Percentiles rank a stretch among this genome's conserved stretches.
Conservation (phyloP, 257 asterid species). For the Knoxia roxburghii region DNA sequence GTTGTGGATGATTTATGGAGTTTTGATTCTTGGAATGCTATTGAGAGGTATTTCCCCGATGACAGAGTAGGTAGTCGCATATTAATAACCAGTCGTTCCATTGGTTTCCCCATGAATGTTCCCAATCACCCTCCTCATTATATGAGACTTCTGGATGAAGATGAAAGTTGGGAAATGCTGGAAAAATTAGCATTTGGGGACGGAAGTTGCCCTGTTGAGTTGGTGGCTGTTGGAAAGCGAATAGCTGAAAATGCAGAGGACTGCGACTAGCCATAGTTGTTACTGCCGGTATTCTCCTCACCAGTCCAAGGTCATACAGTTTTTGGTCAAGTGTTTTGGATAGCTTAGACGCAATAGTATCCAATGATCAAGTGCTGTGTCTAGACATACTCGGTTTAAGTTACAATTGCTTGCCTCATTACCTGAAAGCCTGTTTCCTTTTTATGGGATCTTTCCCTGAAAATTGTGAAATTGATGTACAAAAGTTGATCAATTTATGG, state of each 20-base stretch:
- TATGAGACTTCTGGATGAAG: not conserved
- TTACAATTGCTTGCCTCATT: constrained; percentile 32
- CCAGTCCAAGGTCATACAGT: too few species aligned
- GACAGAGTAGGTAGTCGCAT: constrained; percentile 8
- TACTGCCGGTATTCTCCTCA: not conserved
- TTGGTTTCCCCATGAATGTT: not conserved
- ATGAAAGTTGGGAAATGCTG: constrained; percentile 11
- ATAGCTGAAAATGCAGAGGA: constrained; percentile 12
- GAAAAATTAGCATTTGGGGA: not conserved
- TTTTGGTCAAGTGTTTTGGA: too few species aligned
- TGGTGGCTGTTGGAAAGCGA: not conserved
- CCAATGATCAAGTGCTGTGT: too few species aligned
- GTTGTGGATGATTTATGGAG: constrained; percentile 9
- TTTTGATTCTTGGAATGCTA: not conserved
- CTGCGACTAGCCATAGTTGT: constrained; percentile 12
- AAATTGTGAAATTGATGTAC: constrained; percentile 27
- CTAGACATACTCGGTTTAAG: constrained; percentile 15
- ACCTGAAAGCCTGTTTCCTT: constrained; percentile 32
- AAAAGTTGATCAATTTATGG: constrained; percentile 26
- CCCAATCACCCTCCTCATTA: not conserved
- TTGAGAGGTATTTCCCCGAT: constrained; percentile 9
- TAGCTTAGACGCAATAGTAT: too few species aligned
- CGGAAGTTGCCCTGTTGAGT: not conserved
- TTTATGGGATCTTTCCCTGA: constrained; percentile 33
- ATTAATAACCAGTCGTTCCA: constrained; percentile 5